Base-by-base conservation (phyloP, 495 filamentous ascomycete species). In the Tricharina praecox region DNA sequence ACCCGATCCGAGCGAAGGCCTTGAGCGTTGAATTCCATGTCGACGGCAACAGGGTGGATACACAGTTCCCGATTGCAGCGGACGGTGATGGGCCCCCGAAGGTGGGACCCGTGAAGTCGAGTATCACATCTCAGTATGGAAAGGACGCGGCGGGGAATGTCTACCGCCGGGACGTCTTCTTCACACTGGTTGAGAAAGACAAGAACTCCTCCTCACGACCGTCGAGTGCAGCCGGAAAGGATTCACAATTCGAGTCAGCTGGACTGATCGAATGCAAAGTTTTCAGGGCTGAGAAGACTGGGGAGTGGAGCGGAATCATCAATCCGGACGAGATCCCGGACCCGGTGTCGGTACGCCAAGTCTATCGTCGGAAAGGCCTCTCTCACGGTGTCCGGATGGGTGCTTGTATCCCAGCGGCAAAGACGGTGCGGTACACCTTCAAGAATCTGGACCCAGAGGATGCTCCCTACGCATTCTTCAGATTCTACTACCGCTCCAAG, bases 251-350 rank as follows among this genome's bases (percentile, higher is more conserved):
- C n/a, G 37, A 49, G 45, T 13, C 32, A 4, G 23, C 41, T 5
- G 54, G 55, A 8, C 53, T 43, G 26, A 58, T 58, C 47, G 55
- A 59, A 24, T 59, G 50, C n/a, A 58, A 53, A 33, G 45, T 58
- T 10, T 57, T 49, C 28, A 46, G 55, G 4, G 52, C 47, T 8
- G 55, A 54, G 23, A 47, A 18, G 38, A 36, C 44, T 5, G 42
- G 37, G 4, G 54, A 48, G 37, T 51, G 38, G 47, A 37, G 19
- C 26, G 43, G 48, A 20, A 42, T 44, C 11, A 47, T 53, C 20
- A 23, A 26, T 1, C 48, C 51, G 8, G 40, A 54, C 5, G 50
- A 35, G 23, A 44, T 58, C 32, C 2, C 20, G 15, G 16, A 26
- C 32, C 43, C 48, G n/a, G 33, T 45, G 10, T 20, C 9, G 10